Evolutionary conservation across 257 asterid species (phyloP).

Genomic region (Agastache rugosa): DNA sequence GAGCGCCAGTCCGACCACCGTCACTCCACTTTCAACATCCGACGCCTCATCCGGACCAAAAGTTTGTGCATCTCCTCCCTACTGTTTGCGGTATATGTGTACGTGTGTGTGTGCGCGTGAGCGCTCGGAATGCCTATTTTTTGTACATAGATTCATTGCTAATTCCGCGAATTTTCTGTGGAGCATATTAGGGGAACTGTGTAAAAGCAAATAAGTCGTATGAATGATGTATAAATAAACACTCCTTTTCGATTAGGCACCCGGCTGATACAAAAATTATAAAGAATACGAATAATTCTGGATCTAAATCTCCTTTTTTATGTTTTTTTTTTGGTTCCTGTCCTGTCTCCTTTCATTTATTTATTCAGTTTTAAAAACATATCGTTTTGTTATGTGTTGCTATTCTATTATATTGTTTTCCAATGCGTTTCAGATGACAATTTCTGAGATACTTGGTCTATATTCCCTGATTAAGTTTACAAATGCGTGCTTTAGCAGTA

Average conservation of each 20-base stretch:
- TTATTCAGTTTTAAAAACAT: not conserved
- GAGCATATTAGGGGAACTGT: conserved; percentile 23
- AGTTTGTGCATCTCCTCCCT: conserved; percentile 41
- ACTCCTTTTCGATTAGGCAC: not conserved
- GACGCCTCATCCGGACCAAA: conserved; percentile 54
- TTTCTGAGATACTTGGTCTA: not conserved
- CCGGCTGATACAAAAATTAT: conserved; percentile 3
- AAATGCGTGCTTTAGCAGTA: not conserved
- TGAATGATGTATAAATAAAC: not conserved
- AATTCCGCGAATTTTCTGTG: not conserved
- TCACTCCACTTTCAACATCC: conserved; percentile 41
- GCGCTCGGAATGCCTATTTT: conserved; percentile 19
- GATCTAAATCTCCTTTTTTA: not conserved
- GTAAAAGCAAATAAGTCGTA: conserved; percentile 14
- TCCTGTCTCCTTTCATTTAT: not conserved
- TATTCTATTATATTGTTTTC: not conserved
- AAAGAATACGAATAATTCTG: conserved; percentile 7
- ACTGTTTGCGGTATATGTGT: conserved; percentile 8
- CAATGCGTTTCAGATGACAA: conserved; percentile 8
- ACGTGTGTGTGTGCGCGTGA: not conserved
- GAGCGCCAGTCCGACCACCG: conserved; percentile 50
- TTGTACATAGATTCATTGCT: conserved; percentile 18
- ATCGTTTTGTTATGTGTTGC: not conserved
- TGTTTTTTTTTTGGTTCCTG: not conserved
- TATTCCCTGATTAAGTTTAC: not conserved